A percentile compares a stretch with the other conserved stretches of the same genome.
Conservation (phyloP, 202 grass and related monocot species). For the Zizania palustris region DNA sequence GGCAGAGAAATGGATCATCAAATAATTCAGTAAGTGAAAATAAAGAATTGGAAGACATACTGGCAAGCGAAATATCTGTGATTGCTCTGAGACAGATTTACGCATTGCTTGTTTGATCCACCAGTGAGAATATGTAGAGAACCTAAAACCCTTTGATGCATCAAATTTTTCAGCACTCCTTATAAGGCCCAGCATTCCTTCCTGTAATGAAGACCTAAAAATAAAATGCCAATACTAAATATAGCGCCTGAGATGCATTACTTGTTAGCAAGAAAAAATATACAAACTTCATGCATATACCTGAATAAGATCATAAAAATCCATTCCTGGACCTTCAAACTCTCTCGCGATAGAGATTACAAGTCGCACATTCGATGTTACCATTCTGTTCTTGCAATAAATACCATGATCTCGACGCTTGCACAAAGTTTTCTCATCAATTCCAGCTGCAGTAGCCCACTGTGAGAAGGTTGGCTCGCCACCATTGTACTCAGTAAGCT, state of each 20-base stretch:
- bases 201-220: conserved; percentile 67
- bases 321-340: conserved; percentile 58
- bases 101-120: conserved; percentile 97
- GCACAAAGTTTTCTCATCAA: conserved; percentile 59
- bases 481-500: conserved; percentile 58
- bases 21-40: background rate
- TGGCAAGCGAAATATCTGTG: conserved; percentile 77
- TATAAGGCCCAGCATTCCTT: conserved; percentile 79
- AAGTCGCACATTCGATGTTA: conserved; percentile 80
- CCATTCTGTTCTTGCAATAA: conserved; percentile 80
- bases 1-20: conserved; percentile 6
- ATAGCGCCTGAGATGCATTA: conserved; percentile 24
- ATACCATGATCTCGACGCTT: conserved; percentile 63
- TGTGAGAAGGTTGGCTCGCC: conserved; percentile 66
- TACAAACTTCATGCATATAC: conserved; percentile 27
- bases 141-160: conserved; percentile 86
- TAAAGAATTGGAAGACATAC: conserved; percentile 44
- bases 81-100: conserved; percentile 69
- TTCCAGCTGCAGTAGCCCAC: conserved; percentile 67
- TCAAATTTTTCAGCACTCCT: conserved; percentile 89
- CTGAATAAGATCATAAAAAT: conserved; percentile 89
- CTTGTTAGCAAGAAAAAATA: conserved; percentile 16
- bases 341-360: conserved; percentile 86
- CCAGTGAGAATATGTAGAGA: conserved; percentile 97
- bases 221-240: conserved; percentile 53